phyloP scores from a whole-genome alignment of 768 basidiomycete genomes.

The Cystofilobasidium ferigula region DNA sequence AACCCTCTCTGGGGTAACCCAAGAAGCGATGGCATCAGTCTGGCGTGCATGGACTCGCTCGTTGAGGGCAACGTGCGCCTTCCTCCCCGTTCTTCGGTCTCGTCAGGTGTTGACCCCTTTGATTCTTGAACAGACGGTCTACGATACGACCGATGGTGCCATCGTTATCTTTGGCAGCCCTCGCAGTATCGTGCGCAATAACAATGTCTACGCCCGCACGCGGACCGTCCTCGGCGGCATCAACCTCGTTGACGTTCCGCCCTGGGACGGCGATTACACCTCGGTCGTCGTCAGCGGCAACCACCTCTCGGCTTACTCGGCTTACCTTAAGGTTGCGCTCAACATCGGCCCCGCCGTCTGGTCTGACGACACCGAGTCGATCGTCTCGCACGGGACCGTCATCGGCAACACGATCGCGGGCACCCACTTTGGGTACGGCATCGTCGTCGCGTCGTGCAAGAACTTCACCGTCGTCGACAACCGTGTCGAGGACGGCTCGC shows the following conservation, averaged over 20 bases:
- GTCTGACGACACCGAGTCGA: conserved; percentile 37
- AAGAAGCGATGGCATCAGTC: conserved; percentile 38
- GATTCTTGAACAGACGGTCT: conserved; percentile 32
- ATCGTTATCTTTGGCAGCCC: conserved; percentile 39
- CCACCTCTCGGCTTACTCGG: conserved; percentile 33
- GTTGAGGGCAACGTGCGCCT: conserved; percentile 37
- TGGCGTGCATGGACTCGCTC: conserved; percentile 38
- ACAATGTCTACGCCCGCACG: conserved; percentile 35
- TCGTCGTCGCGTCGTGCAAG: conserved; percentile 36
- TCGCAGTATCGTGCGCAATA: conserved; percentile 34
- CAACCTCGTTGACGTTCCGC: conserved; percentile 39
- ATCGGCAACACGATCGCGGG: conserved; percentile 36
- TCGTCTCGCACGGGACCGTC: conserved; percentile 35
- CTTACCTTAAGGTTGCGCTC: conserved; percentile 37
- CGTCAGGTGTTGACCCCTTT: not conserved
- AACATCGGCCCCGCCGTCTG: conserved; percentile 38
- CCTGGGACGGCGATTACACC: conserved; percentile 39
- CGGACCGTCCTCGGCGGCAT: conserved; percentile 38
- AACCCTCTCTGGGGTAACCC: conserved; percentile 35
- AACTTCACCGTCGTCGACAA: conserved; percentile 37
- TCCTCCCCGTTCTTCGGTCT: not conserved
- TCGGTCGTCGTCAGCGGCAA: conserved; percentile 35
- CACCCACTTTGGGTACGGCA: conserved; percentile 36
- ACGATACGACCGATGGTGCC: conserved; percentile 38
- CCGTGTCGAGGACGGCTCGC: conserved; percentile 30